Evolutionary conservation across 2,329 filamentous ascomycete genomes (phyloP).

Genomic region (Chrysoporthe cubensis): DNA sequence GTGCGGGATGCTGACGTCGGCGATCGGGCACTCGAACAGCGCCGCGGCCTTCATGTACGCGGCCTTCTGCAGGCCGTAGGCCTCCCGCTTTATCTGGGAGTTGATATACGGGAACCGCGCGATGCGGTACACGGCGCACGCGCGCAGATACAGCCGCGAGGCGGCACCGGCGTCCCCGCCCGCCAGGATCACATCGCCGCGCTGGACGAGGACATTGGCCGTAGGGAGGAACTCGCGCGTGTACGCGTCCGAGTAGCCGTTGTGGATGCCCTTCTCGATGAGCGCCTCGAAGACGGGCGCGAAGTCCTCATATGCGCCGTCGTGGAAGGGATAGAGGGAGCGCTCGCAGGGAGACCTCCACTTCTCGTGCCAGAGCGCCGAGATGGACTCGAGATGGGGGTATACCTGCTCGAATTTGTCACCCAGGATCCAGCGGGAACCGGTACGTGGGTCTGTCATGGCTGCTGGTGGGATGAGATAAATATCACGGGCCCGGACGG

Average conservation of each 20-base stretch:
- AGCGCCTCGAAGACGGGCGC: constrained; percentile 67
- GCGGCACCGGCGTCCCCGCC: constrained; percentile 56
- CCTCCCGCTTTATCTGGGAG: constrained; percentile 57
- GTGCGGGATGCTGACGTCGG: constrained; percentile 66
- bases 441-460: constrained; percentile 13
- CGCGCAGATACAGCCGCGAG: constrained; percentile 62
- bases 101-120: constrained; percentile 68
- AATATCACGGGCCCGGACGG: not conserved
- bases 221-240: constrained; percentile 65
- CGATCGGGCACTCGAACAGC: constrained; percentile 60
- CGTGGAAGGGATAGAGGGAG: constrained; percentile 68
- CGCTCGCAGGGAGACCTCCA: constrained; percentile 68
- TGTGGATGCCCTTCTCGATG: constrained; percentile 62
- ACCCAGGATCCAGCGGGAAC: constrained; percentile 11
- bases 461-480: not conserved
- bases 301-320: constrained; percentile 70
- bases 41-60: constrained; percentile 61
- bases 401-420: constrained; percentile 18
- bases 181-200: constrained; percentile 56
- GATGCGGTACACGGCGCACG: constrained; percentile 74
- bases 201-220: constrained; percentile 57
- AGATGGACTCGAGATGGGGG: constrained; percentile 37
- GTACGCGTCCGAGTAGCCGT: constrained; percentile 68
- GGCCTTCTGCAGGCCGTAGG: constrained; percentile 68
- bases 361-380: constrained; percentile 74